Evolutionary conservation across 768 basidiomycete genomes (phyloP), one percentile per base, ranked within the genome.

Genomic region (Lanmaoa rubissima): DNA sequence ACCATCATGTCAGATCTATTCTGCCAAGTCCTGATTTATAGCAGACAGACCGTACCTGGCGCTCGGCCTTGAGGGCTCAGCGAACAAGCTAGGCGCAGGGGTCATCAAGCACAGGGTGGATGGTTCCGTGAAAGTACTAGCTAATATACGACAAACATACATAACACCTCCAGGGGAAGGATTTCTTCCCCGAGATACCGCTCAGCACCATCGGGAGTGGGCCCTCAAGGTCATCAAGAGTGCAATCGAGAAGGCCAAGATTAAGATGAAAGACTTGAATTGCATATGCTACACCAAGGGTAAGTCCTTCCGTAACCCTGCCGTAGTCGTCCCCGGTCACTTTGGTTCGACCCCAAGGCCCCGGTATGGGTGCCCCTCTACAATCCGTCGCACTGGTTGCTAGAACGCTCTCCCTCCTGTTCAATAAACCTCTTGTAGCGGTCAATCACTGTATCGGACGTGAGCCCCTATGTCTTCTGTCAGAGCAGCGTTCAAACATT

Each of bases 361-460:
- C 97, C n/a, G 97, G 97, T 1, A 99, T 99, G 97, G 97, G 97
- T 46, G 94, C 92, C 36, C 97, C 97, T 2, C 73, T 99, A 36
- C 94, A 96, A 66, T 94, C 95, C 3, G 94, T 98, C 14, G 95
- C 92, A 1, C 75, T 99, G 28, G 90, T 98, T 34, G 97, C 97
- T 1, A 81, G 97, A 47, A 96, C 92, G 1, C 77, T 99, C 35
- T 88, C 93, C 2, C 80, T 97, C 5, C 71, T 99, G 55, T 94
- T 88, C 71, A 74, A 83, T 64, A 98, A 97, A 67, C 96, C 97
- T 4, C 79, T 99, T 6, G 85, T 99, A 4, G 95, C 94, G 1
- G 97, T 98, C n/a, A 99, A 99, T 70, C 97, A 99, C 72, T 99
- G 97, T 65, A 87, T 99, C 34, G 97, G 97, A 48, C 97, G 97